Percentiles rank a stretch among this genome's conserved stretches.
phyloP scores from a whole-genome alignment of 2,329 filamentous ascomycete genomes.

The Fusarium longipes region DNA sequence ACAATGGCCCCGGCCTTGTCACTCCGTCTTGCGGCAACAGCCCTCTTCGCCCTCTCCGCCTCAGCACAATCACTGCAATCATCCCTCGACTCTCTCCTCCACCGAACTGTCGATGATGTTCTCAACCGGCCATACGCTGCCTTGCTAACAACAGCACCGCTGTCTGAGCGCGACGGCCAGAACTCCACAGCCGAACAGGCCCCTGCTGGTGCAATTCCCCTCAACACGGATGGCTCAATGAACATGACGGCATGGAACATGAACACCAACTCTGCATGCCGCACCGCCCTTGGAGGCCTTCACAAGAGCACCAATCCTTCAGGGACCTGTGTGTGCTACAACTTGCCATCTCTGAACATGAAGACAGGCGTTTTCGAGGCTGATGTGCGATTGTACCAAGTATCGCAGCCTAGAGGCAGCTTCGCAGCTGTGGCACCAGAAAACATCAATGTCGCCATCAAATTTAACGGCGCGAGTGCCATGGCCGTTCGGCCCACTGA shows the following conservation, averaged over 20 bases:
- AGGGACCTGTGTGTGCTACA: slow-evolving; percentile 85
- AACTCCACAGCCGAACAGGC: slow-evolving; percentile 31
- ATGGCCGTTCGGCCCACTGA: slow-evolving; percentile 45
- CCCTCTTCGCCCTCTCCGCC: slow-evolving; percentile 35
- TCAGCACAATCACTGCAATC: slow-evolving; percentile 28
- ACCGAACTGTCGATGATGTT: slow-evolving; percentile 48
- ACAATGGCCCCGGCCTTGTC: slow-evolving; percentile 39
- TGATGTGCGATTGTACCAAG: slow-evolving; percentile 78
- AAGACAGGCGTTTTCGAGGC: slow-evolving; percentile 78
- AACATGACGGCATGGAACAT: slow-evolving; percentile 68
- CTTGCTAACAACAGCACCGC: slow-evolving; percentile 26
- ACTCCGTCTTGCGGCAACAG: slow-evolving; percentile 33
- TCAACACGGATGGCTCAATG: slow-evolving; percentile 58
- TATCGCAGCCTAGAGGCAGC: slow-evolving; percentile 67
- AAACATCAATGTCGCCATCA: slow-evolving; percentile 66
- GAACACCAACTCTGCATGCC: slow-evolving; percentile 69
- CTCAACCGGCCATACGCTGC: slow-evolving; percentile 47
- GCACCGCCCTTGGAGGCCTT: slow-evolving; percentile 64
- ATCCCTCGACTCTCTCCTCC: slow-evolving; percentile 23
- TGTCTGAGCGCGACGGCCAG: slow-evolving; percentile 29
- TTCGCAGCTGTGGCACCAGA: slow-evolving; percentile 64
- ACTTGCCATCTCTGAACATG: slow-evolving; percentile 77
- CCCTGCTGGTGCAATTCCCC: slow-evolving; percentile 45
- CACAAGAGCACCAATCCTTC: slow-evolving; percentile 75
- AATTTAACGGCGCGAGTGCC: slow-evolving; percentile 63